These are phyloP conservation scores for Trichaptum fuscoviolaceum DNA, from an alignment of 768 basidiomycete genomes.

Conservation along the genomic window DNA sequence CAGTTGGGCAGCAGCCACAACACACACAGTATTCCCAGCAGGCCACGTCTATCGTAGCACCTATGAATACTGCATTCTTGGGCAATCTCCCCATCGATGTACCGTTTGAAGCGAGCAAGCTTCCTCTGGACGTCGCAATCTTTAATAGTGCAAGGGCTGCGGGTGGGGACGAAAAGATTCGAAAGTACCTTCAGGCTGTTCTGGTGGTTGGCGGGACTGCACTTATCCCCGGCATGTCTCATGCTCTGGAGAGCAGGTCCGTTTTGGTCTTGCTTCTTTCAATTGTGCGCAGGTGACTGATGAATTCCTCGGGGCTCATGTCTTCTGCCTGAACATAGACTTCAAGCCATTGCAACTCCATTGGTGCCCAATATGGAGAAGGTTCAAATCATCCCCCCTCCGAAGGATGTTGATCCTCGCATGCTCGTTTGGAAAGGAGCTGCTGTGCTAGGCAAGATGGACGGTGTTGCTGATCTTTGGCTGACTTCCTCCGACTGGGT, in stretches of 20 bases:
- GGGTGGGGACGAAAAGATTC: constrained; percentile 83
- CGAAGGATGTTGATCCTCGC: constrained; percentile 86
- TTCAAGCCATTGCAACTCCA: constrained; percentile 82
- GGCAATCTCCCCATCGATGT: constrained; percentile 55
- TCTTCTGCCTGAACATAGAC: constrained; percentile 29
- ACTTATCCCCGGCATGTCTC: constrained; percentile 73
- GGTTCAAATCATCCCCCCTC: constrained; percentile 89
- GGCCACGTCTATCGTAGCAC: neutral
- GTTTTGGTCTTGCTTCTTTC: constrained; percentile 14
- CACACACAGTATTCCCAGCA: neutral
- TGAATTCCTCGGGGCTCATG: neutral
- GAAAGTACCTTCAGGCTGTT: constrained; percentile 83
- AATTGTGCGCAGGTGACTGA: neutral
- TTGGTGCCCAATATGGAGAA: constrained; percentile 81
- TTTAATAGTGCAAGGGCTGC: constrained; percentile 88
- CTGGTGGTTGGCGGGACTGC: constrained; percentile 85
- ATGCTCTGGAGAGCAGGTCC: constrained; percentile 85
- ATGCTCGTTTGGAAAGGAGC: constrained; percentile 95
- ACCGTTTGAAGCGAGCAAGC: constrained; percentile 78
- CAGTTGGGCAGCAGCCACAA: constrained; percentile 17
- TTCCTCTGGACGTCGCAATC: constrained; percentile 89
- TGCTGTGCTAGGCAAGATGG: constrained; percentile 87
- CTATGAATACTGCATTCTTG: constrained; percentile 7
- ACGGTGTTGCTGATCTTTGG: constrained; percentile 87
- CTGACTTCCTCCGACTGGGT: constrained; percentile 86